phyloP scores from a whole-genome alignment of 2,329 filamentous ascomycete genomes.

The Chaetomium strumarium region DNA sequence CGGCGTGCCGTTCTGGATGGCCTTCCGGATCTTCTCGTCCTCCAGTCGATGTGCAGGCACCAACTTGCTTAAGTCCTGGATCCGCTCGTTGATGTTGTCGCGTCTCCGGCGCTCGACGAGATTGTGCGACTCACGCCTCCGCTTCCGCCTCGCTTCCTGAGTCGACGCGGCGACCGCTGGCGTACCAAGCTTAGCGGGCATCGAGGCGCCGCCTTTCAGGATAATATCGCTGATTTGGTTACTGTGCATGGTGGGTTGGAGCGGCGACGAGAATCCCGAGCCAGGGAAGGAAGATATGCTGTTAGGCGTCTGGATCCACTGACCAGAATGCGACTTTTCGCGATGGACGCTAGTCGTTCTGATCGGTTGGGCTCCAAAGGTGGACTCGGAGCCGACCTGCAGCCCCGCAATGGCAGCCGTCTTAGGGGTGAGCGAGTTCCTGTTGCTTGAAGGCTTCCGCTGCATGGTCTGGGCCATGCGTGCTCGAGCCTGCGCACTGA shows the following conservation, averaged over 20 bases:
- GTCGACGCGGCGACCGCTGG: constrained; percentile 56
- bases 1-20: constrained; percentile 86
- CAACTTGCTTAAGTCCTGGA: constrained; percentile 90
- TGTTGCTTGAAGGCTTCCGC: constrained; percentile 66
- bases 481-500: constrained; percentile 51
- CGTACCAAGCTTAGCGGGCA: constrained; percentile 74
- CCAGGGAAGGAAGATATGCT: constrained; percentile 82
- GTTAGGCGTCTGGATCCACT: constrained; percentile 83
- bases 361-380: constrained; percentile 73
- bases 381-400: constrained; percentile 62
- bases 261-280: constrained; percentile 81
- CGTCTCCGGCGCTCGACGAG: constrained; percentile 88
- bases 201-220: constrained; percentile 78
- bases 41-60: constrained; percentile 90
- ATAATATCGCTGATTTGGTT: constrained; percentile 85
- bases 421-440: constrained; percentile 81
- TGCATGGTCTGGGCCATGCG: constrained; percentile 59
- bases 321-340: constrained; percentile 78
- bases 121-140: constrained; percentile 91
- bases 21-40: constrained; percentile 94
- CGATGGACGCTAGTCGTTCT: constrained; percentile 60
- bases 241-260: constrained; percentile 59
- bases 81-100: constrained; percentile 98
- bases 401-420: constrained; percentile 70
- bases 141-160: constrained; percentile 88